Base-by-base conservation (phyloP, 2,329 filamentous ascomycete species). In the Penicillium sp. region DNA sequence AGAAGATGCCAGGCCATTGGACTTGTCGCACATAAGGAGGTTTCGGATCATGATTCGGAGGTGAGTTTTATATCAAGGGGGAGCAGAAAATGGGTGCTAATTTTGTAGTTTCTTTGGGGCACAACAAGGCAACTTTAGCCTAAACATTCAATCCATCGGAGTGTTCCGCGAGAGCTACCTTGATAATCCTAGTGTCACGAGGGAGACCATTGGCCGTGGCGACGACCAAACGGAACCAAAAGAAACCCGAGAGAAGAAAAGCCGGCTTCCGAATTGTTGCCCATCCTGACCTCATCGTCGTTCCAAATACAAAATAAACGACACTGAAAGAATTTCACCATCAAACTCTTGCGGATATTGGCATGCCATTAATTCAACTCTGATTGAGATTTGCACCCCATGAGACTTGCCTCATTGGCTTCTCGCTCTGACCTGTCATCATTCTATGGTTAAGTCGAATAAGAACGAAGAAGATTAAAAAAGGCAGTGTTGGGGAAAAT, bases 21-120 rank as follows among this genome's bases (percentile, higher is more conserved):
- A 91, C 65, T 67, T 83, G 61, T 78, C 78, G 48, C 77, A 78
- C 43, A 78, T 94, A 39, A 88, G 84, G 74, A 80, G 89, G 47
- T 78, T 93, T 31, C 87, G 86, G 50, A 79, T 94, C 58, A 93
- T 94, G 90, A 89, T 89, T 81, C 79, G 91, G 71, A 94, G 90
- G 90, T 91, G 73, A 58, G 78, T 61, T 3, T 41, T 53, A n/a
- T 19, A 23, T 21, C 31, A 31, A 23, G 52, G 15, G 31, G 41
- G 27, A 13, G 1, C 13, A 12, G 4, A 10, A 17, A 3, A 23
- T 17, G 3, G 48, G n/a, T 51, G 29, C 49, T 67, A 15, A 62
- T 25, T 59, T 57, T 17, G 31, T 64, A 91, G 89, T 73, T 92
- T 91, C 78, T 93, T 93, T 64, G 89, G 87, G 9, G 75, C 82